Evolutionary conservation across 139 green algal genomes (phyloP).

Genomic region (Yamagishiella unicocca): DNA sequence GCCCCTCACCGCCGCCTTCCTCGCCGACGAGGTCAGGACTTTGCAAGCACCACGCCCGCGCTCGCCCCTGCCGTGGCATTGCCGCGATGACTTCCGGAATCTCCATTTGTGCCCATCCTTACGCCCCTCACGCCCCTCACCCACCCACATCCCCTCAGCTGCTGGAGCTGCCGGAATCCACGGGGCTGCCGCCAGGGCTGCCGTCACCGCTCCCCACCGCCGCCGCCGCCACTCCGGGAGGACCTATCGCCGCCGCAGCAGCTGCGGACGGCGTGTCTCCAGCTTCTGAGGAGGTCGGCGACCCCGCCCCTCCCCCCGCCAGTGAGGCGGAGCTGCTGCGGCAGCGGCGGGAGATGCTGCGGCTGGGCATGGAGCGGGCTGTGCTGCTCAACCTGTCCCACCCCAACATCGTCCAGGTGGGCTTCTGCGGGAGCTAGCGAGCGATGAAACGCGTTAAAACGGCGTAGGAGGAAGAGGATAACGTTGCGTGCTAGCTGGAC

Average conservation of each 20-base stretch:
- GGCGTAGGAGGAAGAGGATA: too few species aligned
- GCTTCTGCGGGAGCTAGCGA: too few species aligned
- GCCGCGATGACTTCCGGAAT: too few species aligned
- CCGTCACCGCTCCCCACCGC: neutral
- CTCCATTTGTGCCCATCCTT: too few species aligned
- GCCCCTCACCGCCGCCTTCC: too few species aligned
- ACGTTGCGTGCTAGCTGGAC: too few species aligned
- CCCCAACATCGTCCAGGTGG: too few species aligned
- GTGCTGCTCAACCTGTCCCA: neutral
- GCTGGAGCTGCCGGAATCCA: neutral
- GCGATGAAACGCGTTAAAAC: too few species aligned
- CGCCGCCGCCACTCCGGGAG: neutral
- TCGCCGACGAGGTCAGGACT: too few species aligned
- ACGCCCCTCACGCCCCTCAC: too few species aligned
- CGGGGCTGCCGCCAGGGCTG: neutral
- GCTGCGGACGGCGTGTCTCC: neutral
- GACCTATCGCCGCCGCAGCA: neutral
- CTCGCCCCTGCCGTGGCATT: too few species aligned
- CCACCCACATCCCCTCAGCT: neutral
- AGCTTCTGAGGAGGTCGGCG: neutral
- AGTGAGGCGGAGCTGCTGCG: neutral
- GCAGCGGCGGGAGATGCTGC: neutral
- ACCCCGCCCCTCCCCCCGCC: neutral
- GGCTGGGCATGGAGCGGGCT: neutral
- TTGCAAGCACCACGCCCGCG: too few species aligned